Conservation (phyloP, 768 basidiomycete species). For the Galerina marginata region DNA sequence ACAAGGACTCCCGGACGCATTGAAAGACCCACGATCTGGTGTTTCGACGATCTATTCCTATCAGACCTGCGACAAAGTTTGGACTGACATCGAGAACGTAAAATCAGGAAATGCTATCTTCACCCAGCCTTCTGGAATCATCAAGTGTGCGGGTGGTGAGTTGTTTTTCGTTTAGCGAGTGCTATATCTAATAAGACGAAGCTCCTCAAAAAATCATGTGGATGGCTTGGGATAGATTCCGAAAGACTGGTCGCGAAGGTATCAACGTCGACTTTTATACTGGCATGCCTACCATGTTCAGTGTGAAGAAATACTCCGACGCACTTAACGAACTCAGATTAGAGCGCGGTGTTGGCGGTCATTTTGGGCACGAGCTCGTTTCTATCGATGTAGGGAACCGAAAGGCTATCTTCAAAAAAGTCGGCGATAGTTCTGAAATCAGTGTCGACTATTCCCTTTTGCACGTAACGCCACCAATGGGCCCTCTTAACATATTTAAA, state of each 20-base stretch:
- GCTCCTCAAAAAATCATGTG: slow-evolving; percentile 95
- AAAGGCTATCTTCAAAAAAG: slow-evolving; percentile 84
- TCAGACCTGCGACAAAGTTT: slow-evolving; percentile 87
- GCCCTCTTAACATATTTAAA: slow-evolving; percentile 82
- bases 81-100: slow-evolving; percentile 80
- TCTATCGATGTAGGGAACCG: slow-evolving; percentile 72
- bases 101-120: slow-evolving; percentile 87
- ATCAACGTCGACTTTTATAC: slow-evolving; percentile 82
- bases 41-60: slow-evolving; percentile 95
- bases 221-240: slow-evolving; percentile 91
- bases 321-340: slow-evolving; percentile 79
- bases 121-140: slow-evolving; percentile 89
- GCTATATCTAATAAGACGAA: slow-evolving; percentile 28
- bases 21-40: slow-evolving; percentile 76
- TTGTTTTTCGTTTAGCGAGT: neutral
- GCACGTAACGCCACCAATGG: slow-evolving; percentile 93
- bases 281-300: slow-evolving; percentile 96
- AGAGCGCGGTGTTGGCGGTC: slow-evolving; percentile 78
- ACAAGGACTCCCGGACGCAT: slow-evolving; percentile 72
- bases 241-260: slow-evolving; percentile 59
- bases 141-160: slow-evolving; percentile 93
- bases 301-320: slow-evolving; percentile 94
- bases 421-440: slow-evolving; percentile 65
- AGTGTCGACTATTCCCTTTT: slow-evolving; percentile 82
- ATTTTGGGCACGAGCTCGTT: slow-evolving; percentile 84